These are phyloP conservation scores for Arxiozyma telluris DNA, from an alignment of 1,139 yeast genomes.

Conservation along the genomic window DNA sequence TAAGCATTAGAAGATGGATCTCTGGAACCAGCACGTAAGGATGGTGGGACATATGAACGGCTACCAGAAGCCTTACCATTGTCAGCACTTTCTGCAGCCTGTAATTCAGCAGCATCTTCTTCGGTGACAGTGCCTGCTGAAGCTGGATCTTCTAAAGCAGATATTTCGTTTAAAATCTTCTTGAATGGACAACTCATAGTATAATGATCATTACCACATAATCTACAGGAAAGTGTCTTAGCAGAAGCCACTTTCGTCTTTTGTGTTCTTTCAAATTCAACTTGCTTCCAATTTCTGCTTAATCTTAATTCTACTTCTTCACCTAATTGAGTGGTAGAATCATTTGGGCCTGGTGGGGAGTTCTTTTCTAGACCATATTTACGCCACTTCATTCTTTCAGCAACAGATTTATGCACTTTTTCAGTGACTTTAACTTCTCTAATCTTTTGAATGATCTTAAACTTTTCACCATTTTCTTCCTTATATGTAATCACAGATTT, in stretches of 20 bases:
- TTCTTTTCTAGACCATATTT: conserved; percentile 80
- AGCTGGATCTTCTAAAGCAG: conserved; percentile 35
- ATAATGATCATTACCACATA: conserved; percentile 91
- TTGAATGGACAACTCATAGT: conserved; percentile 94
- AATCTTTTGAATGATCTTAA: conserved; percentile 78
- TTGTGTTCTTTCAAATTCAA: conserved; percentile 49
- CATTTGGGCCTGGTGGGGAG: conserved; percentile 77
- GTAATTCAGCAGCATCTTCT: conserved; percentile 26
- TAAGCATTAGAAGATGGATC: conserved; percentile 37
- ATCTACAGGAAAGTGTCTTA: conserved; percentile 64
- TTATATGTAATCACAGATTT: conserved; percentile 78
- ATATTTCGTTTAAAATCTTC: conserved; percentile 64
- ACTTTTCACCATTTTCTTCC: conserved; percentile 73
- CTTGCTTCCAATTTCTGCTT: conserved; percentile 66
- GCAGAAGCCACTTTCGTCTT: conserved; percentile 50
- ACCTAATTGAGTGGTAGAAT: conserved; percentile 80
- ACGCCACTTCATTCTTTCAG: conserved; percentile 61
- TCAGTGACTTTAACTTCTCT: conserved; percentile 71
- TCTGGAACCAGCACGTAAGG: conserved; percentile 43
- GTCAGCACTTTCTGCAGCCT: conserved; percentile 19
- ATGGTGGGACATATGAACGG: conserved; percentile 64
- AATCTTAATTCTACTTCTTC: conserved; percentile 67
- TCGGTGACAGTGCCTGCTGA: conserved; percentile 28
- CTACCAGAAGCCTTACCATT: conserved; percentile 23
- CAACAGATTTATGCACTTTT: conserved; percentile 69